Conservation (phyloP, 192 early-diverging fungal genomes). For the Podila epicladia region DNA sequence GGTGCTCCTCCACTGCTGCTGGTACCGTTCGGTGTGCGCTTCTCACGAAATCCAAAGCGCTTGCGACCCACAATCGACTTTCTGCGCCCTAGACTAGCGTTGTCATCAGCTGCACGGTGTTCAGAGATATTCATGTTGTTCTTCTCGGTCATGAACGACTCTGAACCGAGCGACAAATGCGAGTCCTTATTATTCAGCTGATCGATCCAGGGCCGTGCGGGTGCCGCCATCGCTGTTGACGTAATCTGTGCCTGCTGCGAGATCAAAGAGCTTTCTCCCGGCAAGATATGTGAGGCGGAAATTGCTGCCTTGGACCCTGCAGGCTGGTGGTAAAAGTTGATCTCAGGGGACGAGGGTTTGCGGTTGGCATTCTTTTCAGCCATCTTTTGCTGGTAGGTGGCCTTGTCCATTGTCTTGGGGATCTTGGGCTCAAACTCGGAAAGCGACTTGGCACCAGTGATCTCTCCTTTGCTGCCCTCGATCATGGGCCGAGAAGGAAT, state of each 20-base stretch:
- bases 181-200: conserved; percentile 31
- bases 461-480: conserved; percentile 7
- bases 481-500: conserved; percentile 15
- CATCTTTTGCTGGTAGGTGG: conserved; percentile 44
- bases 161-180: conserved; percentile 18
- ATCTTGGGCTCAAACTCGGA: conserved; percentile 52
- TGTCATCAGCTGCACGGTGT: conserved; percentile 1
- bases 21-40: conserved; percentile 8
- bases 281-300: conserved; percentile 16
- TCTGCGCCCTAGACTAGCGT: conserved; percentile 26
- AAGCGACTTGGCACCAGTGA: conserved; percentile 31
- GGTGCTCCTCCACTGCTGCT: conserved; percentile 5
- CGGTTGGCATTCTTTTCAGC: conserved; percentile 46
- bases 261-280: conserved; percentile 10
- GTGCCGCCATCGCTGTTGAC: not conserved
- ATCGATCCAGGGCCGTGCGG: conserved; percentile 39
- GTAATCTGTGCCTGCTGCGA: conserved; percentile 22
- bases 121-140: not conserved
- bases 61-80: conserved; percentile 41
- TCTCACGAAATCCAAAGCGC: conserved; percentile 42
- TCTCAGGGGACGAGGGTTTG: conserved; percentile 1
- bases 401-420: conserved; percentile 50
- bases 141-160: conserved; percentile 34
- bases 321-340: conserved; percentile 43
- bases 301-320: conserved; percentile 17